Evolutionary conservation across 805 yeast species (phyloP), one percentile per base, ranked within the genome.

Genomic region (Barnettozyma wickerhamii): DNA sequence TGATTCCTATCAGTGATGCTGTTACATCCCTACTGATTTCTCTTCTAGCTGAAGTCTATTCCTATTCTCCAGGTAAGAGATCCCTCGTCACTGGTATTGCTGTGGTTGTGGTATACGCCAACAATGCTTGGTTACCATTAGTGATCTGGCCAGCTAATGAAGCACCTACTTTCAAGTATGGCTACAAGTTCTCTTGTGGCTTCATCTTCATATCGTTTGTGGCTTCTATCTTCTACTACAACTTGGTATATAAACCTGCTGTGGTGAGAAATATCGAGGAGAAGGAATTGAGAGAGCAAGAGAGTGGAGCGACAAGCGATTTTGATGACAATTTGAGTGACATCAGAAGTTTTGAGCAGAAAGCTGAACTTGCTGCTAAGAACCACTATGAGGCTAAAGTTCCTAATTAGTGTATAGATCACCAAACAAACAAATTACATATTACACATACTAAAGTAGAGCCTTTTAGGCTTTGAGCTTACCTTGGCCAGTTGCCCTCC

Each of bases 121-220:
- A 69, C 9, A 66, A 69, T 14, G 73, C 74, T 1, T 69, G 71
- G 67, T 60, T 64, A 41, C 53, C 69, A 2, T 56, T 43, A 7
- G 50, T 65, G 37, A 68, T 69, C 10, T 69, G 73, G 73, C 64
- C 64, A 35, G 68, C 74, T 1, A 63, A 59, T 10, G 70, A 69
- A 43, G 66, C 71, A 3, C 75, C 75, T 9, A 50, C 68, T 13
- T 69, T 49, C 52, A 56, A 63, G 38, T 67, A 64, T 48, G 74
- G 74, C 23, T 69, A 49, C 51, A 41, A 40, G 13, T 14, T 28
- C 15, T 35, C 38, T 13, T 19, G 28, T 21, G 33, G 28, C 15
- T 35, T 35, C 21, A 29, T 35, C 20, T 30, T 19, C 3, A 20
- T 35, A n/a, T 35, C 38, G 4, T 35, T 35, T n/a, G 17, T 29